phyloP scores from a whole-genome alignment of 2,329 filamentous ascomycete species.

The Phoma sp. region DNA sequence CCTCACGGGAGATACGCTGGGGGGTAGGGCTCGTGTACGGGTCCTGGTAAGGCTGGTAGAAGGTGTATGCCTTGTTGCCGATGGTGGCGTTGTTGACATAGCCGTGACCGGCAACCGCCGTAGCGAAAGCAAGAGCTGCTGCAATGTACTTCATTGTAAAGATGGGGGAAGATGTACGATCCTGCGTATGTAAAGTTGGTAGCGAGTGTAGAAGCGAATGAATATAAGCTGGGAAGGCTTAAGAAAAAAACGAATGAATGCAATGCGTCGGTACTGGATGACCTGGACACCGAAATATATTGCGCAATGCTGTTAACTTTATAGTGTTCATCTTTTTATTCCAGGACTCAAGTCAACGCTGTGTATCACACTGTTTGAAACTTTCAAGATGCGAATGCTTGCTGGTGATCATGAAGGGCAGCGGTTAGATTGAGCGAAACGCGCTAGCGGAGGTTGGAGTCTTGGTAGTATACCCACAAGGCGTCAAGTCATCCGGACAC shows the following conservation, averaged over 20 bases:
- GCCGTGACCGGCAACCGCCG: constrained; percentile 43
- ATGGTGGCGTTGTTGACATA: constrained; percentile 48
- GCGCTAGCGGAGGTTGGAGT: constrained; percentile 30
- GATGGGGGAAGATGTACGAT: constrained; percentile 12
- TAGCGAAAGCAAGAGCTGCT: constrained; percentile 36
- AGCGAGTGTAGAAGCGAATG: constrained; percentile 19
- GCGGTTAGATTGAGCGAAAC: constrained; percentile 42
- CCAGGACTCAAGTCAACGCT: constrained; percentile 23
- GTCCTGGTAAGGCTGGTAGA: constrained; percentile 48
- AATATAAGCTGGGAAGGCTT: constrained; percentile 21
- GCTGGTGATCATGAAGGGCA: constrained; percentile 35
- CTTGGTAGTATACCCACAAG: constrained; percentile 5
- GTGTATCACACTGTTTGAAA: constrained; percentile 30
- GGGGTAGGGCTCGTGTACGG: constrained; percentile 48
- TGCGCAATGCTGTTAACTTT: constrained; percentile 22
- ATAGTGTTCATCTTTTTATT: constrained; percentile 32
- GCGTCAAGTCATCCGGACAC: neutral
- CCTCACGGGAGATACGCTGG: constrained; percentile 63
- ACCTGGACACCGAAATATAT: constrained; percentile 29
- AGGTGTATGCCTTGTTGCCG: constrained; percentile 38
- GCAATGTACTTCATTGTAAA: constrained; percentile 45
- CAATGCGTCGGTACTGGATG: constrained; percentile 27
- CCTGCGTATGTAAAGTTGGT: constrained; percentile 14
- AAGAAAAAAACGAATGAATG: constrained; percentile 25
- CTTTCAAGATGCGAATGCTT: constrained; percentile 26